A percentile compares a stretch with the other conserved stretches of the same genome.
Conservation (phyloP, 2,329 filamentous ascomycete species). For the Clonostachys rhizophaga region DNA sequence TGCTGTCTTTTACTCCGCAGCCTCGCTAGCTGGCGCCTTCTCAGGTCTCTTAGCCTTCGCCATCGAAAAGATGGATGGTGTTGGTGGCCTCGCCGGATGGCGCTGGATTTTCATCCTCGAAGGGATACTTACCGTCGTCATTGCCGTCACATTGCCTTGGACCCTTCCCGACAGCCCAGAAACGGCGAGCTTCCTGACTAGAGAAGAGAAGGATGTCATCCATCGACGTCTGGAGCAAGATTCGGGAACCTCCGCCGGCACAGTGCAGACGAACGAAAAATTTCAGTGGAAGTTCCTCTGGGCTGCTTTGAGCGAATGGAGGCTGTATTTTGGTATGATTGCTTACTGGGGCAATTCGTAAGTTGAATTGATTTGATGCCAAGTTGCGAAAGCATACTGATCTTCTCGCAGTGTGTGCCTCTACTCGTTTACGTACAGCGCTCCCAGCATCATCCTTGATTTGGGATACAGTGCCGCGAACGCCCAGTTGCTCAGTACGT, state of each 20-base stretch:
- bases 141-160: conserved; percentile 37
- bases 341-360: conserved; percentile 26
- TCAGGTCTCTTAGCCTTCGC: conserved; percentile 13
- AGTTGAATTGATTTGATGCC: neutral
- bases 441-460: conserved; percentile 30
- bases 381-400: neutral
- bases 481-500: conserved; percentile 11
- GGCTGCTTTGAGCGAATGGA: conserved; percentile 32
- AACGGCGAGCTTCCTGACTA: neutral
- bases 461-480: conserved; percentile 27
- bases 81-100: conserved; percentile 10
- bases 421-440: conserved; percentile 20
- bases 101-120: conserved; percentile 17
- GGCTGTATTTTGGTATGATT: conserved; percentile 28
- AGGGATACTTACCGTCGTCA: conserved; percentile 18
- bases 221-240: neutral
- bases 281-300: conserved; percentile 5
- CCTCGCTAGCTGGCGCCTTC: conserved; percentile 13
- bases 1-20: conserved; percentile 19
- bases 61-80: conserved; percentile 13
- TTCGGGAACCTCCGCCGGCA: neutral
- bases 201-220: conserved; percentile 1
- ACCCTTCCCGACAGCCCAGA: conserved; percentile 26
- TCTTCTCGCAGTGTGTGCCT: conserved; percentile 13
- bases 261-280: conserved; percentile 1